Conservation (phyloP, 495 filamentous ascomycete genomes). For the Apodospora peruviana region DNA sequence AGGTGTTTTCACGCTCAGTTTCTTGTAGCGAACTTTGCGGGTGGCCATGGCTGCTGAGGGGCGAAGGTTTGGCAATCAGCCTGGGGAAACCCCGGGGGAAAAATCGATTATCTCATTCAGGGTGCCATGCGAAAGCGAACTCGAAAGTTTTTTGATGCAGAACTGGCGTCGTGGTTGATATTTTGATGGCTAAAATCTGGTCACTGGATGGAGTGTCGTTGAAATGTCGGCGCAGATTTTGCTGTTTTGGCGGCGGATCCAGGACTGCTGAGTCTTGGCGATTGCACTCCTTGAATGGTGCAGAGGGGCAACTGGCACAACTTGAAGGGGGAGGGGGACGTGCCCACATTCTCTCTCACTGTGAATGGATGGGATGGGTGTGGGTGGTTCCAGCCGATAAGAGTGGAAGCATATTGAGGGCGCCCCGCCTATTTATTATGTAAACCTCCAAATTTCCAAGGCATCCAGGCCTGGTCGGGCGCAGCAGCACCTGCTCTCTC, state of each 20-base stretch:
- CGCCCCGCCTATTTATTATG: conserved; percentile 11
- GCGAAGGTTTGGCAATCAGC: conserved; percentile 32
- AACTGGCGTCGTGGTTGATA: conserved; percentile 43
- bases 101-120: conserved; percentile 41
- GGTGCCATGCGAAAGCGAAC: conserved; percentile 49
- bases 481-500: too few relatives aligned
- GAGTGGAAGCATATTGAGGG: too few relatives aligned
- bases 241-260: conserved; percentile 26
- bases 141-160: conserved; percentile 53
- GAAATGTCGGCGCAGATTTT: conserved; percentile 47
- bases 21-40: conserved; percentile 80
- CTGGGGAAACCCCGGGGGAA: conserved; percentile 44
- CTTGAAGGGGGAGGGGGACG: too few relatives aligned
- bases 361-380: not conserved
- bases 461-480: not conserved
- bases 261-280: conserved; percentile 15
- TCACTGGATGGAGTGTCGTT: conserved; percentile 63
- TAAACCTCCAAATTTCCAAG: conserved; percentile 8
- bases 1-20: conserved; percentile 80
- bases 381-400: conserved; percentile 8
- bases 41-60: conserved; percentile 54
- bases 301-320: too few relatives aligned
- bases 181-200: conserved; percentile 54
- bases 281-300: conserved; percentile 22
- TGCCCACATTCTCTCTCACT: conserved; percentile 4